A percentile compares a stretch with the other conserved stretches of the same genome.
phyloP scores from a whole-genome alignment of 179 eudicot genomes.

The Patellifolia procumbens region DNA sequence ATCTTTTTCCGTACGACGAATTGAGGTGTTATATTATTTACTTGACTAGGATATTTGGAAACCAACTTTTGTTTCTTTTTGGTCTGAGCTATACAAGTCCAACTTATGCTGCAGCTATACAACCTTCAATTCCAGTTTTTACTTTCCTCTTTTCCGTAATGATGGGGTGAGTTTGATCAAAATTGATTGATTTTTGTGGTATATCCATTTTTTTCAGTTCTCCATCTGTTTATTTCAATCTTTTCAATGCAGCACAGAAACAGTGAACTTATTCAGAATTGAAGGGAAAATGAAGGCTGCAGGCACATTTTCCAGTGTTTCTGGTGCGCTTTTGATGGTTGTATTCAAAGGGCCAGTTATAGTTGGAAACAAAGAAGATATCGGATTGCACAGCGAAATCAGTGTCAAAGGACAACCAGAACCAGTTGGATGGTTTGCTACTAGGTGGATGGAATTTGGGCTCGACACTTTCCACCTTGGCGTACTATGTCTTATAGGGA shows the following conservation, averaged over 20 bases:
- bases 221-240: constrained; percentile 29
- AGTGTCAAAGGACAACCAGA: constrained; percentile 89
- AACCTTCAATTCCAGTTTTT: constrained; percentile 95
- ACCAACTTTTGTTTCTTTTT: constrained; percentile 89
- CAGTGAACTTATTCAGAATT: constrained; percentile 59
- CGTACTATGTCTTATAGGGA: constrained; percentile 81
- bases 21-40: constrained; percentile 10
- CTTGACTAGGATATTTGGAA: constrained; percentile 76
- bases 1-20: neutral
- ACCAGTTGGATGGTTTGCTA: constrained; percentile 81
- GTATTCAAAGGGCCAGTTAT: constrained; percentile 76
- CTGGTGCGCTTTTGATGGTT: constrained; percentile 92
- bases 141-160: constrained; percentile 77
- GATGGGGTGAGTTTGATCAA: constrained; percentile 78
- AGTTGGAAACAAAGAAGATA: constrained; percentile 60
- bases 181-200: constrained; percentile 21
- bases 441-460: constrained; percentile 57
- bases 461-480: constrained; percentile 86
- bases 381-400: constrained; percentile 51
- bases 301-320: constrained; percentile 82
- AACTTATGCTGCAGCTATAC: constrained; percentile 93
- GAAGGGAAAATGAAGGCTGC: constrained; percentile 89
- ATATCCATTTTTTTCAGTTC: neutral
- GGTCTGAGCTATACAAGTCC: constrained; percentile 98
- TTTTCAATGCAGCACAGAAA: constrained; percentile 94